These are phyloP conservation scores for Physaria fendleri DNA, from an alignment of 345 rosid genomes.

Conservation along the genomic window DNA sequence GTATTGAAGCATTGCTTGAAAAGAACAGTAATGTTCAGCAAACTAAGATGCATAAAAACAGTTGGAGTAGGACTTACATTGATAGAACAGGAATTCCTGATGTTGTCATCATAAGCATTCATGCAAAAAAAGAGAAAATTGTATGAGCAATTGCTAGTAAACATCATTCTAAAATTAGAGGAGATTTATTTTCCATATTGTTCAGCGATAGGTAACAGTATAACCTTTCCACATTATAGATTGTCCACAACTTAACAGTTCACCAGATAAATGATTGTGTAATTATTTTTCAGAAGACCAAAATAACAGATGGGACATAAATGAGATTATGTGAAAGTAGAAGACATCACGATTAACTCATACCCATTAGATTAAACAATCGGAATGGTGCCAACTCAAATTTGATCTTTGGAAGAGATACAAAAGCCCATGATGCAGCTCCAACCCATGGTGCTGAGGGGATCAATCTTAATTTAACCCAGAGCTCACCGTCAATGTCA, in stretches of 20 bases:
- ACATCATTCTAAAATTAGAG: background rate
- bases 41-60: conserved; percentile 12
- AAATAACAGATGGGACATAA: too few relatives aligned
- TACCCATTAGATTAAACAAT: conserved; percentile 94
- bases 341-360: conserved; percentile 13
- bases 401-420: conserved; percentile 92
- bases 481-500: conserved; percentile 98
- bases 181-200: background rate
- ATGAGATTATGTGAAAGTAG: conserved; percentile 10
- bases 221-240: conserved; percentile 5
- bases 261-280: background rate
- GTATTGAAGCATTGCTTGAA: conserved; percentile 4
- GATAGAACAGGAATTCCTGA: conserved; percentile 98
- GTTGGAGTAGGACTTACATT: conserved; percentile 56
- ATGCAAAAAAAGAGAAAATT: conserved; percentile 30
- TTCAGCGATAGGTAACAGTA: background rate
- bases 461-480: conserved; percentile 93
- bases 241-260: background rate
- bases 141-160: conserved; percentile 12
- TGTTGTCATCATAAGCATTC: conserved; percentile 39
- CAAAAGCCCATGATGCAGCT: conserved; percentile 94
- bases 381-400: conserved; percentile 93
- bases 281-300: too few relatives aligned
- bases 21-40: conserved; percentile 12
- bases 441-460: conserved; percentile 94